Conservation (phyloP, 768 basidiomycete species). For the Hypholoma sublateritium region DNA sequence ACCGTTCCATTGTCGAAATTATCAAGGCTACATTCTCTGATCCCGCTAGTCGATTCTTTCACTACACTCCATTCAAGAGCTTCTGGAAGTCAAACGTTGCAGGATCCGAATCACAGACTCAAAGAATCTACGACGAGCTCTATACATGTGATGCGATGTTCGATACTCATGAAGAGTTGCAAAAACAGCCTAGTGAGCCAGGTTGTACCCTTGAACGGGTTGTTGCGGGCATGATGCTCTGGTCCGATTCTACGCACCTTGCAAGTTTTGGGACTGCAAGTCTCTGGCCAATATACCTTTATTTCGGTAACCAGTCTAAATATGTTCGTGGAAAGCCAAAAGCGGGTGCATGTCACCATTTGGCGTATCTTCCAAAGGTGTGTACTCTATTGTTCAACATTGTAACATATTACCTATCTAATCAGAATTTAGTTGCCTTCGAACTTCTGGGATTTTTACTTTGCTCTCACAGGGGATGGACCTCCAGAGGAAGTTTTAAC, state of each 20-base stretch:
- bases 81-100: neutral
- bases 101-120: neutral
- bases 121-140: conserved; percentile 18
- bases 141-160: conserved; percentile 21
- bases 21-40: neutral
- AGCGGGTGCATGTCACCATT: conserved; percentile 32
- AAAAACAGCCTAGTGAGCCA: conserved; percentile 1
- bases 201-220: conserved; percentile 12
- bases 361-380: conserved; percentile 41
- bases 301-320: conserved; percentile 40
- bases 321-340: conserved; percentile 30
- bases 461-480: neutral
- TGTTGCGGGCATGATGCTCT: neutral
- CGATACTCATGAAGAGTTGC: conserved; percentile 14
- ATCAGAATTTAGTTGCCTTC: conserved; percentile 10
- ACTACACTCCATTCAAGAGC: conserved; percentile 3
- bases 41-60: neutral
- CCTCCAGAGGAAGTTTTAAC: conserved; percentile 8
- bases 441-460: conserved; percentile 11
- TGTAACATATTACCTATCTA: no score
- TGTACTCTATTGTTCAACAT: neutral
- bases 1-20: neutral
- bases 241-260: conserved; percentile 12
- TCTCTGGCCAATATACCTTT: conserved; percentile 42
- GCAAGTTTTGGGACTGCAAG: conserved; percentile 29